Evolutionary conservation across 306 rosid species (phyloP).

Genomic region (Castanopsis chinensis): DNA sequence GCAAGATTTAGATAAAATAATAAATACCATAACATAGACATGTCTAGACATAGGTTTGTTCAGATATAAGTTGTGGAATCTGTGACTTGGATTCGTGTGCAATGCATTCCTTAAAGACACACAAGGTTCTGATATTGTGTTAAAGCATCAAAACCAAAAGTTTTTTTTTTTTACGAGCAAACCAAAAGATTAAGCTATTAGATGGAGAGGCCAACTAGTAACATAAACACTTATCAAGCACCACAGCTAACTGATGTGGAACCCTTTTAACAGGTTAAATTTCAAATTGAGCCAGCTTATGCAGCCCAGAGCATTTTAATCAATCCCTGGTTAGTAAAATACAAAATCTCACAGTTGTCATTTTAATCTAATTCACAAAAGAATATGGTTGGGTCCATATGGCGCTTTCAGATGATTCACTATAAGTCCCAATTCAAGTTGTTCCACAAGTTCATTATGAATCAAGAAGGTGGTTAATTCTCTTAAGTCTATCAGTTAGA

Average conservation of each 20-base stretch:
- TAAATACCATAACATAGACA: neutral
- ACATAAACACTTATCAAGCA: neutral
- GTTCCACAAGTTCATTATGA: neutral
- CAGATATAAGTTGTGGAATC: neutral
- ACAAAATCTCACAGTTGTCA: neutral
- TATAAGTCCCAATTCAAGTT: neutral
- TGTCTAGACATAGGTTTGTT: neutral
- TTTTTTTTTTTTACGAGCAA: no score
- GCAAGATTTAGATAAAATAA: slow-evolving; percentile 9
- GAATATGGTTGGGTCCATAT: neutral
- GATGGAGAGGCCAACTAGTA: neutral
- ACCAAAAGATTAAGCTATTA: neutral
- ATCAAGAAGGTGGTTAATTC: neutral
- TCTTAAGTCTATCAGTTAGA: neutral
- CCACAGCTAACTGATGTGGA: neutral
- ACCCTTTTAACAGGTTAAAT: neutral
- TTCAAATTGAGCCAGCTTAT: neutral
- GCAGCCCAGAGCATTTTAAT: neutral
- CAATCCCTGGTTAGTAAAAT: neutral
- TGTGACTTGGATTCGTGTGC: neutral
- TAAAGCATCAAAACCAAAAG: neutral
- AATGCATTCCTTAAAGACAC: neutral
- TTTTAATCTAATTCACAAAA: neutral
- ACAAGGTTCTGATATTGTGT: neutral
- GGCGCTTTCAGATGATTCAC: neutral